phyloP scores from a whole-genome alignment of 2,329 filamentous ascomycete species.

The Penicillium paneum region DNA sequence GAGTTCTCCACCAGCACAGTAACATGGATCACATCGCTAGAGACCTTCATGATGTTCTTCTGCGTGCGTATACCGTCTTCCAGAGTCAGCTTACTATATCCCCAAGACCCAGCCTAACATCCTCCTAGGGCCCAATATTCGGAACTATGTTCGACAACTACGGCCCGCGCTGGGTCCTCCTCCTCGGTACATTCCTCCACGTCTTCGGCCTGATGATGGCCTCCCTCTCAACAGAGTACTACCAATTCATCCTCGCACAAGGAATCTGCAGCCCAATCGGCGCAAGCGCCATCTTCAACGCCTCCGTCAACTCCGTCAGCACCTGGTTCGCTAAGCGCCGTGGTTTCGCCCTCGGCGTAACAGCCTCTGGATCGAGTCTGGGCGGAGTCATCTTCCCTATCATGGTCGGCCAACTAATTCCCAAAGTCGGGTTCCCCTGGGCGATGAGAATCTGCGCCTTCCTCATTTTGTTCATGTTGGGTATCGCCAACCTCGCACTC shows the following conservation, averaged over 20 bases:
- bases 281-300: conserved; percentile 50
- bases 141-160: conserved; percentile 63
- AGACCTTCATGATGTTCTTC: conserved; percentile 29
- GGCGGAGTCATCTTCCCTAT: conserved; percentile 62
- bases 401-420: conserved; percentile 57
- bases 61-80: conserved; percentile 11
- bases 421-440: conserved; percentile 55
- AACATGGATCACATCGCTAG: conserved; percentile 60
- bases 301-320: conserved; percentile 35
- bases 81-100: too few species aligned
- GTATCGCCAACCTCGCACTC: conserved; percentile 54
- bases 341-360: conserved; percentile 54
- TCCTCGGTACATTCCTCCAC: conserved; percentile 52
- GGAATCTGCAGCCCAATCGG: conserved; percentile 54
- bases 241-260: conserved; percentile 56
- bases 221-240: conserved; percentile 53
- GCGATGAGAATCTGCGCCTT: conserved; percentile 57
- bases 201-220: conserved; percentile 61
- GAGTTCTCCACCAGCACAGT: conserved; percentile 54
- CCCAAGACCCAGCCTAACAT: neutral
- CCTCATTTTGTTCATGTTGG: conserved; percentile 58
- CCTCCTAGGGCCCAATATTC: conserved; percentile 53
- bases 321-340: conserved; percentile 55
- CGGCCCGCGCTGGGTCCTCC: conserved; percentile 56
- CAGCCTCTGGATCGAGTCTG: conserved; percentile 53